Conservation (phyloP, 2,329 filamentous ascomycete genomes). For the Elsinoe batatas region DNA sequence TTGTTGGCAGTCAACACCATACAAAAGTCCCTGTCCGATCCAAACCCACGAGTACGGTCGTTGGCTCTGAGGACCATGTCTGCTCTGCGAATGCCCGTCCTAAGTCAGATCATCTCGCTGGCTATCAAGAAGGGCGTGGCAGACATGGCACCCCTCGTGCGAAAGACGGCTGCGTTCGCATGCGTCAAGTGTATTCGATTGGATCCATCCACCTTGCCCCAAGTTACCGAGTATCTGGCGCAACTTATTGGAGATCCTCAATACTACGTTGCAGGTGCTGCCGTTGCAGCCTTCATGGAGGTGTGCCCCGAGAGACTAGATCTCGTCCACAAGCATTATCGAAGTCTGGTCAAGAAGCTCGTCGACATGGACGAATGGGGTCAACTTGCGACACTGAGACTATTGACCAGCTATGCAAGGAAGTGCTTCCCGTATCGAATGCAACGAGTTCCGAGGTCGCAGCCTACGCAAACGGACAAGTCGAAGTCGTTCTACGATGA, state of each 20-base stretch:
- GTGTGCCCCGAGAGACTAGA: slow-evolving; percentile 82
- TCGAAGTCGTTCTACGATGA: slow-evolving; percentile 70
- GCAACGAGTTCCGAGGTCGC: slow-evolving; percentile 45
- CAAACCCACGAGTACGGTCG: slow-evolving; percentile 80
- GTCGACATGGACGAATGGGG: slow-evolving; percentile 99
- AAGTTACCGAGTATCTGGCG: slow-evolving; percentile 72
- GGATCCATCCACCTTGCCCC: slow-evolving; percentile 74
- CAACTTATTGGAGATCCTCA: slow-evolving; percentile 79
- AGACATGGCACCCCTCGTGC: slow-evolving; percentile 90
- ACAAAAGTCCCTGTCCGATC: slow-evolving; percentile 90
- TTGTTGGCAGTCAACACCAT: slow-evolving; percentile 97
- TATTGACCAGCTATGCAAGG: slow-evolving; percentile 77
- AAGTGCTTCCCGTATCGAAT: slow-evolving; percentile 73
- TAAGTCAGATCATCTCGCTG: slow-evolving; percentile 91
- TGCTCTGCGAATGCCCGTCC: slow-evolving; percentile 90
- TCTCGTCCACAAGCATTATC: slow-evolving; percentile 83
- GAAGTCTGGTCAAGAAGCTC: slow-evolving; percentile 72
- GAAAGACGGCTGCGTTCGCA: slow-evolving; percentile 83
- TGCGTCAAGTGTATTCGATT: slow-evolving; percentile 94
- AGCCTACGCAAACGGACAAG: slow-evolving; percentile 31
- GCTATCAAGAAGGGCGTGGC: slow-evolving; percentile 89
- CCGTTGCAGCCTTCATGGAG: slow-evolving; percentile 79
- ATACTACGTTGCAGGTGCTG: slow-evolving; percentile 93
- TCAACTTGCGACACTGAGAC: slow-evolving; percentile 68
- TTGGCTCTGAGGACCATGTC: slow-evolving; percentile 95